Evolutionary conservation across 2,329 filamentous ascomycete genomes (phyloP).

Genomic region (Alternaria dauci): DNA sequence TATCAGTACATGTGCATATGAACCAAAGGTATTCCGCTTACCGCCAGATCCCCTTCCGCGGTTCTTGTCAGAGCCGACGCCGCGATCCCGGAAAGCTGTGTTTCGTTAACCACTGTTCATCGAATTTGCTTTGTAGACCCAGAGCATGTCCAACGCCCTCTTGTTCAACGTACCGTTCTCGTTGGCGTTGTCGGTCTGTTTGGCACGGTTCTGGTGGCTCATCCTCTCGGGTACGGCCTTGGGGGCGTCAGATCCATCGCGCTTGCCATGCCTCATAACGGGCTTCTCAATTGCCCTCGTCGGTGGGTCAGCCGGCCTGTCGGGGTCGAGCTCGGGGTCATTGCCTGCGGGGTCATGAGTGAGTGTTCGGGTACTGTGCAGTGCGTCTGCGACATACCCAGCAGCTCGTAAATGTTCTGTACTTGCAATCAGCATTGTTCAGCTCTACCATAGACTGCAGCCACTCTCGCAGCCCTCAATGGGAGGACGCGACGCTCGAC

Average conservation of each 20-base stretch:
- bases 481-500: conserved; percentile 18
- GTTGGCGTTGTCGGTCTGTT: conserved; percentile 71
- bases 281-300: conserved; percentile 91
- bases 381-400: conserved; percentile 71
- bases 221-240: conserved; percentile 50
- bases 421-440: conserved; percentile 48
- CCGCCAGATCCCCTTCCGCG: conserved; percentile 67
- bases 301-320: conserved; percentile 78
- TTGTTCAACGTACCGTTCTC: conserved; percentile 78
- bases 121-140: neutral
- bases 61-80: conserved; percentile 82
- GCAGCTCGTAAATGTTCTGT: conserved; percentile 97
- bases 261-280: conserved; percentile 79
- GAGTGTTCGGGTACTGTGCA: conserved; percentile 19
- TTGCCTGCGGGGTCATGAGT: conserved; percentile 63
- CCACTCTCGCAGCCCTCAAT: conserved; percentile 14
- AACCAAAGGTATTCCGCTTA: conserved; percentile 26
- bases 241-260: conserved; percentile 80
- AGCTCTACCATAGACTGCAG: conserved; percentile 1
- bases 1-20: conserved; percentile 16
- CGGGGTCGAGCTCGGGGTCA: conserved; percentile 74
- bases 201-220: conserved; percentile 39
- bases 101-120: conserved; percentile 29
- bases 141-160: neutral
- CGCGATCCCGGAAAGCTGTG: conserved; percentile 87